Evolutionary conservation across 225 moss, liverwort and hornwort genomes (phyloP).

Genomic region (Sphagnum tenellum): DNA sequence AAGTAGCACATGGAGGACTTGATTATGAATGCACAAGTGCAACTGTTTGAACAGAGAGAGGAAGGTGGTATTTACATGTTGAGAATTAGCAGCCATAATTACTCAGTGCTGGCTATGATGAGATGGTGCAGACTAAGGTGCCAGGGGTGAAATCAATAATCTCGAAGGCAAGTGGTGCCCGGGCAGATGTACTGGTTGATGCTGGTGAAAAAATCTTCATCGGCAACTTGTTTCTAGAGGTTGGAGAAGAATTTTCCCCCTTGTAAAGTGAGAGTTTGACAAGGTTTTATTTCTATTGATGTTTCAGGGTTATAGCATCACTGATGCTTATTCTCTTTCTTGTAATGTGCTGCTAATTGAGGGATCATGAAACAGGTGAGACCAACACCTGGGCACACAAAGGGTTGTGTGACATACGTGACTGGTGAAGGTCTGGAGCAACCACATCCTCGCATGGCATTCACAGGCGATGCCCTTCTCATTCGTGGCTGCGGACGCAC

Average conservation of each 20-base stretch:
- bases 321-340: too few relatives aligned
- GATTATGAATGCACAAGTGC: too few relatives aligned
- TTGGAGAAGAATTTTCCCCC: background rate
- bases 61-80: background rate
- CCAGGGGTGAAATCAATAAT: conserved; percentile 67
- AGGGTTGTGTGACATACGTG: conserved; percentile 74
- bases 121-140: conserved; percentile 35
- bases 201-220: conserved; percentile 52
- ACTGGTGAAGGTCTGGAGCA: conserved; percentile 59
- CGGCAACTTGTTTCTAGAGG: conserved; percentile 68
- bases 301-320: too few relatives aligned
- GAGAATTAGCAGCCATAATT: background rate
- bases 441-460: conserved; percentile 65
- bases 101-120: background rate
- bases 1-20: too few relatives aligned
- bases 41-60: too few relatives aligned
- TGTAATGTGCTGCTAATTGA: background rate
- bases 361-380: conserved; percentile 34
- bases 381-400: conserved; percentile 68
- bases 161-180: conserved; percentile 72
- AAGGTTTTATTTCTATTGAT: too few relatives aligned
- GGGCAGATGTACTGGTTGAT: conserved; percentile 51
- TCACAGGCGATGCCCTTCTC: conserved; percentile 88
- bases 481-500: conserved; percentile 93
- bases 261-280: too few relatives aligned